phyloP scores from a whole-genome alignment of 2,329 filamentous ascomycete species.

The Endoconidiophora polonica region DNA sequence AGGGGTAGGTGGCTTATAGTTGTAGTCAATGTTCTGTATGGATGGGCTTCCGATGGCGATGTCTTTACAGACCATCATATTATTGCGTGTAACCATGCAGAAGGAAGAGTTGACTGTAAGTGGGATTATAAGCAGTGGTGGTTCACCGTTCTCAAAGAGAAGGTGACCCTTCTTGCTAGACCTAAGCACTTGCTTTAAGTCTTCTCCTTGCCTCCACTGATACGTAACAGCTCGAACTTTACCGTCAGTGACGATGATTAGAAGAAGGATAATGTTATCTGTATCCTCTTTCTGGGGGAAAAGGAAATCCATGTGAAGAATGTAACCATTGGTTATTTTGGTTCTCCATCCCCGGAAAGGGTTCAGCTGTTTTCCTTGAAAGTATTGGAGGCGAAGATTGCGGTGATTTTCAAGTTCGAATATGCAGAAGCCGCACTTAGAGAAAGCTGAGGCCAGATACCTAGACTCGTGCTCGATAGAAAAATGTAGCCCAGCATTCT shows the following conservation, averaged over 20 bases:
- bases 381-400: constrained; percentile 34
- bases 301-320: constrained; percentile 77
- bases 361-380: constrained; percentile 26
- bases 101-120: constrained; percentile 56
- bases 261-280: constrained; percentile 57
- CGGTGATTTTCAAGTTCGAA: constrained; percentile 48
- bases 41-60: constrained; percentile 33
- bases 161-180: constrained; percentile 32
- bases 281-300: constrained; percentile 54
- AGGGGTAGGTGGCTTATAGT: constrained; percentile 24
- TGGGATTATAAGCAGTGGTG: constrained; percentile 57
- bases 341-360: constrained; percentile 37
- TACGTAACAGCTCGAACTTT: constrained; percentile 38
- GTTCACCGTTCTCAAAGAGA: constrained; percentile 31
- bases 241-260: constrained; percentile 37
- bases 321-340: constrained; percentile 47
- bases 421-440: constrained; percentile 53
- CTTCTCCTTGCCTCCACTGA: constrained; percentile 40
- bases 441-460: constrained; percentile 52
- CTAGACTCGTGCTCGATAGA: constrained; percentile 62
- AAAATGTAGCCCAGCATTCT: constrained; percentile 46
- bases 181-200: constrained; percentile 27
- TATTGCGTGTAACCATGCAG: constrained; percentile 45
- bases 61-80: constrained; percentile 39
- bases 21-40: constrained; percentile 29